These are phyloP conservation scores for Auriculariales sp. DNA, from an alignment of 768 basidiomycete genomes.

Conservation along the genomic window DNA sequence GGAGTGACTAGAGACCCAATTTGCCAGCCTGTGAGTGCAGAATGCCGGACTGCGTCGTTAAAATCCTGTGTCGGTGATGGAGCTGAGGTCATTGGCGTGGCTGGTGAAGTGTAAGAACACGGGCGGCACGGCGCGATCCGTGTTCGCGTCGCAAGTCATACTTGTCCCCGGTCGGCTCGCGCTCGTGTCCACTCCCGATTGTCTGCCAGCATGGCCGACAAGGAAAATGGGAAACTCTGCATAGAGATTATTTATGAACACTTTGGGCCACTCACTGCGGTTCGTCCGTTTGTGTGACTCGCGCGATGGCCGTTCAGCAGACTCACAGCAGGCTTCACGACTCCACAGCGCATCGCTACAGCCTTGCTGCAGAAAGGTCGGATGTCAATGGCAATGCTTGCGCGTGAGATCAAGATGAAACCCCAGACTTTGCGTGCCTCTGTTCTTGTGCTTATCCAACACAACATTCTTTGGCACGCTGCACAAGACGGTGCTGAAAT, in stretches of 20 bases:
- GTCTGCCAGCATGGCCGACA: conserved; percentile 38
- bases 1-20: conserved; percentile 47
- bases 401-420: conserved; percentile 54
- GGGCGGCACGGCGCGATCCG: background rate
- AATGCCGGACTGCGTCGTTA: conserved; percentile 36
- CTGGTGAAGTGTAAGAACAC: background rate
- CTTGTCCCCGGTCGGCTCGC: too few relatives aligned
- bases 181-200: background rate
- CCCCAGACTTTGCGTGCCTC: conserved; percentile 53
- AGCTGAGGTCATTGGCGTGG: background rate
- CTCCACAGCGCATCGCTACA: conserved; percentile 50
- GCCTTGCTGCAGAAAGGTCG: conserved; percentile 71
- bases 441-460: conserved; percentile 72
- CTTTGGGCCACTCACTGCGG: conserved; percentile 52
- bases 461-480: conserved; percentile 83
- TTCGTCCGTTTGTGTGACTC: conserved; percentile 21
- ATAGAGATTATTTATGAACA: conserved; percentile 46
- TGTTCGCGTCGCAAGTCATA: background rate
- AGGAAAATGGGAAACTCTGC: conserved; percentile 45
- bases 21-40: conserved; percentile 56
- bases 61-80: conserved; percentile 40
- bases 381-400: conserved; percentile 51
- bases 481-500: conserved; percentile 60
- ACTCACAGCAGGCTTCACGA: background rate
- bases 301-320: background rate